Conservation (phyloP, 129 eudicot species). For the Ambrosia trifida region DNA sequence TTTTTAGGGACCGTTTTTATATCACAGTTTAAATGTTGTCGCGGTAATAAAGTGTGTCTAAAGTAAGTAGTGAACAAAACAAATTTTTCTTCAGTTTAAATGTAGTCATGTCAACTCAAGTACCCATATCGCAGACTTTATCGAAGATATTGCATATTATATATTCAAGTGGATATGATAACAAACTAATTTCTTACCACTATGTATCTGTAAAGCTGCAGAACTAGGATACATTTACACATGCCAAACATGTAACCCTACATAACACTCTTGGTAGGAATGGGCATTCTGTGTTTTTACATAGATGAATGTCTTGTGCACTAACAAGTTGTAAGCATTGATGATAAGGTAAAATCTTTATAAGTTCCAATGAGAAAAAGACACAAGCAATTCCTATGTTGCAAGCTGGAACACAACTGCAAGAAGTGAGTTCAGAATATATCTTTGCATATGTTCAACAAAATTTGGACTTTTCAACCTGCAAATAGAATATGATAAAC, state of each 20-base stretch:
- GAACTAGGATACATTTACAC: slow-evolving; percentile 28
- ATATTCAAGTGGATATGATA: slow-evolving; percentile 8
- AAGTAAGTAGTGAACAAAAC: not conserved
- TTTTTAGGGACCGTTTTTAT: too few species aligned
- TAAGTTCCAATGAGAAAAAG: slow-evolving; percentile 17
- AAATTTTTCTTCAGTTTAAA: not conserved
- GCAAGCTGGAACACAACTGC: slow-evolving; percentile 40
- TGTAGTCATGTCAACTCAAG: not conserved
- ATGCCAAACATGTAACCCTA: slow-evolving; percentile 36
- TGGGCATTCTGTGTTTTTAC: slow-evolving; percentile 31
- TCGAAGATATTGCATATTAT: not conserved
- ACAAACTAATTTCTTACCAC: slow-evolving; percentile 16
- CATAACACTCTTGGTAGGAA: slow-evolving; percentile 36
- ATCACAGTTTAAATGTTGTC: too few species aligned
- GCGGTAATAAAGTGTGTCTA: too few species aligned
- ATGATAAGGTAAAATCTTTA: slow-evolving; percentile 24
- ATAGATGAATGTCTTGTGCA: slow-evolving; percentile 13
- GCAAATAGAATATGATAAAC: slow-evolving; percentile 41
- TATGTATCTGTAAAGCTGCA: slow-evolving; percentile 18
- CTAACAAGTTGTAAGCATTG: slow-evolving; percentile 16
- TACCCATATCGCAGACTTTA: slow-evolving; percentile 7
- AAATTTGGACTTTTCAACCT: slow-evolving; percentile 23
- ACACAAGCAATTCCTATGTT: slow-evolving; percentile 33
- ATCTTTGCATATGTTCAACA: slow-evolving; percentile 26
- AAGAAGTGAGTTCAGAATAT: slow-evolving; percentile 19